phyloP scores from a whole-genome alignment of 768 basidiomycete genomes.

The Hygrophoropsis aurantiaca region DNA sequence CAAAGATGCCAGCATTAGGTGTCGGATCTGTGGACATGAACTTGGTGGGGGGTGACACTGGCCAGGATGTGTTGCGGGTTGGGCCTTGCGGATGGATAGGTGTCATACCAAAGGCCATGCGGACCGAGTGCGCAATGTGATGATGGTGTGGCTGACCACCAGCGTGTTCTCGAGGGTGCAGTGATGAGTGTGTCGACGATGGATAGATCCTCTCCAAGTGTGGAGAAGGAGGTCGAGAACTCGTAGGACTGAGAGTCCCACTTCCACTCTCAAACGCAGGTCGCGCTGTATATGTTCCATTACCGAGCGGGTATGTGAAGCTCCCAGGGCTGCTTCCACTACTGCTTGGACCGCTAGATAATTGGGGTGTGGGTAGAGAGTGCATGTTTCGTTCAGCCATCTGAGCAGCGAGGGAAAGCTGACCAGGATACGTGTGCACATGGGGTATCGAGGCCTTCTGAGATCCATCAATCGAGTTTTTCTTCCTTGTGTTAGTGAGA shows the following conservation, averaged over 20 bases:
- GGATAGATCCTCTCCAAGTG: conserved; percentile 35
- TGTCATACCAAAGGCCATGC: conserved; percentile 90
- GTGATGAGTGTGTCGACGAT: conserved; percentile 15
- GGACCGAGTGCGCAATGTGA: conserved; percentile 81
- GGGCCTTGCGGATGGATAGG: conserved; percentile 53
- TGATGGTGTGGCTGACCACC: conserved; percentile 39
- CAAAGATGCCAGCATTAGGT: conserved; percentile 11
- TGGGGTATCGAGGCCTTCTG: conserved; percentile 26
- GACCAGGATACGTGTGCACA: conserved; percentile 33
- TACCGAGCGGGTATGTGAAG: conserved; percentile 38
- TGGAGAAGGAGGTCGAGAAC: conserved; percentile 64
- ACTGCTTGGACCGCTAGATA: conserved; percentile 66
- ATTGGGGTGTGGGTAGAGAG: conserved; percentile 55
- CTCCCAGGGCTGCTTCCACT: conserved; percentile 63
- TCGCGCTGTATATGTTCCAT: conserved; percentile 13
- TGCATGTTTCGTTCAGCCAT: conserved; percentile 18
- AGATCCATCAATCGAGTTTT: conserved; percentile 31
- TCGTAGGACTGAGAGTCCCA: conserved; percentile 46
- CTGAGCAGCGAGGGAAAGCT: conserved; percentile 26
- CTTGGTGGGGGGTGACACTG: conserved; percentile 27
- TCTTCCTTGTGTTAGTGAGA: conserved; percentile 22
- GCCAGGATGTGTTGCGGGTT: conserved; percentile 40
- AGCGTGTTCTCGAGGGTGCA: conserved; percentile 3
- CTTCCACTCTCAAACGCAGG: conserved; percentile 21
- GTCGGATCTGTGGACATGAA: conserved; percentile 16